Percentiles rank a stretch among this genome's conserved stretches.
Conservation (phyloP, 2,329 filamentous ascomycete genomes). For the Passalora sequoiae region DNA sequence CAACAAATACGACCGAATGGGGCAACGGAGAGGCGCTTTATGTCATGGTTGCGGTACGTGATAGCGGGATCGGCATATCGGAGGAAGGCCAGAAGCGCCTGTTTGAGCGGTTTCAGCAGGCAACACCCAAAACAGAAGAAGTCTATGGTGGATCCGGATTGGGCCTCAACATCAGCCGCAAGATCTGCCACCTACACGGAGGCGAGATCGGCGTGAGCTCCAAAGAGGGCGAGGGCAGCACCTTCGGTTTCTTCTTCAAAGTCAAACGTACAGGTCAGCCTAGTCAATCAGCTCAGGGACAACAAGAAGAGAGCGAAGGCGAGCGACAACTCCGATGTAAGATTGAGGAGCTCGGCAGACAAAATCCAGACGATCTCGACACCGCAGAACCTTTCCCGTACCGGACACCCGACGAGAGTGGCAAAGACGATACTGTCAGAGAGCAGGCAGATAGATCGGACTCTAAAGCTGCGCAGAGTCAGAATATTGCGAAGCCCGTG, state of each 20-base stretch:
- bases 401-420: not conserved
- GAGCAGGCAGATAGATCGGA: conserved; percentile 2
- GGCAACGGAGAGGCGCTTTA: conserved; percentile 37
- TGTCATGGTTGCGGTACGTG: conserved; percentile 43
- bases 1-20: conserved; percentile 40
- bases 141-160: conserved; percentile 44
- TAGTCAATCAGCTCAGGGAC: conserved; percentile 1
- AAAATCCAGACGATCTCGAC: conserved; percentile 7
- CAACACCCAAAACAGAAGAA: conserved; percentile 31
- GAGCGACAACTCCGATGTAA: conserved; percentile 10
- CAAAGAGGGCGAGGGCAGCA: conserved; percentile 34
- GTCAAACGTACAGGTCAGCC: conserved; percentile 14
- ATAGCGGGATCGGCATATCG: conserved; percentile 42
- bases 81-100: conserved; percentile 38
- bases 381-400: conserved; percentile 12
- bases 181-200: conserved; percentile 41
- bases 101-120: conserved; percentile 41
- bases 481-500: not conserved
- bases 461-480: not conserved
- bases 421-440: conserved; percentile 1
- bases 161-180: conserved; percentile 44
- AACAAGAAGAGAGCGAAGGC: conserved; percentile 3
- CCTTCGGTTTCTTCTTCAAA: conserved; percentile 43
- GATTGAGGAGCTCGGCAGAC: conserved; percentile 11
- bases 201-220: conserved; percentile 45